Conservation (phyloP, 192 early-diverging fungal species). For the Backusella mclennaniae region DNA sequence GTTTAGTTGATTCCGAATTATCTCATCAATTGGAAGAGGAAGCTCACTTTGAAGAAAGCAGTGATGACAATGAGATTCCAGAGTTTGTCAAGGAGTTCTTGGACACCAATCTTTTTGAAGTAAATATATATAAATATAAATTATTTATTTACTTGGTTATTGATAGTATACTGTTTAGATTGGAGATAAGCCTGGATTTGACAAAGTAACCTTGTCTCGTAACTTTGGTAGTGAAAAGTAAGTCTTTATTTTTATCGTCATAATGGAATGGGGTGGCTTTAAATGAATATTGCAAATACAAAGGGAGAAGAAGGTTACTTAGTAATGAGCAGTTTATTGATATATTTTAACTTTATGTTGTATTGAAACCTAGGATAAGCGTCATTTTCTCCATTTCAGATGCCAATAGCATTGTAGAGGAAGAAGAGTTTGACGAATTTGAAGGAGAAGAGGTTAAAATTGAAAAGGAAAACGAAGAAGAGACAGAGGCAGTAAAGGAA, state of each 20-base stretch:
- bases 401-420: constrained; percentile 68
- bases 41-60: constrained; percentile 66
- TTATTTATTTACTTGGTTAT: neutral
- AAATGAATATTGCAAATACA: neutral
- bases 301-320: neutral
- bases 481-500: neutral
- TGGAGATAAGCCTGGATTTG: constrained; percentile 68
- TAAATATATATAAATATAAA: neutral
- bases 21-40: constrained; percentile 68
- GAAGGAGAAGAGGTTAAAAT: constrained; percentile 26
- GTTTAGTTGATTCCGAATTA: constrained; percentile 61
- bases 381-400: constrained; percentile 81
- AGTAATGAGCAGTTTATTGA: neutral
- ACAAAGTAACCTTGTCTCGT: constrained; percentile 77
- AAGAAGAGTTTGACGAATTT: constrained; percentile 52
- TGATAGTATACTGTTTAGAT: constrained; percentile 43
- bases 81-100: constrained; percentile 72
- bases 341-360: neutral
- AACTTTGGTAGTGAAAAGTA: constrained; percentile 87
- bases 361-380: constrained; percentile 58
- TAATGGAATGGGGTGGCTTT: neutral
- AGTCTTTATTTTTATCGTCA: constrained; percentile 1
- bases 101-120: constrained; percentile 54
- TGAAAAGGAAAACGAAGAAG: neutral
- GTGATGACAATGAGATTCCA: constrained; percentile 51